Conservation (phyloP, 2,329 filamentous ascomycete species). For the Arthrinium phaeospermum region DNA sequence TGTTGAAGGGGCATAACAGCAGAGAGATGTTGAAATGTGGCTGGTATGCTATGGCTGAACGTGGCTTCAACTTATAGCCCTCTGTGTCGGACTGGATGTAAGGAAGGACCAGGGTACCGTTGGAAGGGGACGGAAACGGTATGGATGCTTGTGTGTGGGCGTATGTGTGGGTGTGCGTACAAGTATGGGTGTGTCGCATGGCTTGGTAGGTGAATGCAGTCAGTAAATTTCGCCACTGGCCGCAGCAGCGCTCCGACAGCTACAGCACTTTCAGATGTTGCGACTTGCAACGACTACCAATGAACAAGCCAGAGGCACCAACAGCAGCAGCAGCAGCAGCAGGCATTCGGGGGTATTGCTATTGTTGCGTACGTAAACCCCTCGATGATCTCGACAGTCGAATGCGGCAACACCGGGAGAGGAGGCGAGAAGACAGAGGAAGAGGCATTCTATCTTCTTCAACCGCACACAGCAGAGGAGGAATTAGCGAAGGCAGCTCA, state of each 20-base stretch:
- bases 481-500: background rate
- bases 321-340: background rate
- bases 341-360: background rate
- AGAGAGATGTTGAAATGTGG: conserved; percentile 10
- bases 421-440: background rate
- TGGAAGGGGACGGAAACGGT: background rate
- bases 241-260: background rate
- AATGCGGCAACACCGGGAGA: background rate
- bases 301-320: background rate
- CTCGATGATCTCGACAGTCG: background rate
- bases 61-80: conserved; percentile 14
- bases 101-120: background rate
- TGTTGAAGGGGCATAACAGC: conserved; percentile 17
- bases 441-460: conserved; percentile 1
- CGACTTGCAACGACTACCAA: background rate
- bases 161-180: background rate
- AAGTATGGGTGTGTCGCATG: background rate
- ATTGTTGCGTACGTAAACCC: background rate
- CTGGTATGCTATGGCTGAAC: conserved; percentile 8
- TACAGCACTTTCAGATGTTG: background rate
- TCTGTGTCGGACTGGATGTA: background rate
- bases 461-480: background rate
- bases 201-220: background rate
- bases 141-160: background rate
- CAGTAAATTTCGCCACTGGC: conserved; percentile 6